Conservation (phyloP, 1,139 yeast genomes). For the Blastobotrys indianensis region DNA sequence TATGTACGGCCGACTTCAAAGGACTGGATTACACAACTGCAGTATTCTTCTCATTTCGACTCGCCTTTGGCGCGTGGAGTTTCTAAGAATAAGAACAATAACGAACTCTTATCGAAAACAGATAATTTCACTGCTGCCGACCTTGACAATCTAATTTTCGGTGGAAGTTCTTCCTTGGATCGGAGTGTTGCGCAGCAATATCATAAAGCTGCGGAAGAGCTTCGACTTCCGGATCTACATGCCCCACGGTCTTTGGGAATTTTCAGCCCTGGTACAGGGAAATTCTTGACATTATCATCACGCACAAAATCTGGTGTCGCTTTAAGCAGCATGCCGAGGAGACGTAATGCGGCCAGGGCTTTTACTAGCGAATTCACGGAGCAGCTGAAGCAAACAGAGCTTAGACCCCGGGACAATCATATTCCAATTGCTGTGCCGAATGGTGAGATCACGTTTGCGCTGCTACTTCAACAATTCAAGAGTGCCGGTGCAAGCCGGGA, state of each 20-base stretch:
- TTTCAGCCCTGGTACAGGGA: conserved; percentile 17
- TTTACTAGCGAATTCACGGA: conserved; percentile 5
- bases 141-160: conserved; percentile 52
- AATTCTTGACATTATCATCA: conserved; percentile 11
- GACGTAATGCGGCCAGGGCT: not conserved
- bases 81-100: not conserved
- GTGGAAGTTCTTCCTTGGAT: conserved; percentile 33
- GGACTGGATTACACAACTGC: conserved; percentile 20
- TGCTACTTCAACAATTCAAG: conserved; percentile 9
- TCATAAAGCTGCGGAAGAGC: conserved; percentile 21
- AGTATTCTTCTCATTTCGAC: conserved; percentile 15
- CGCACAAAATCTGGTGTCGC: conserved; percentile 10
- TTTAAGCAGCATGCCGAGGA: not conserved
- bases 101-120: not conserved
- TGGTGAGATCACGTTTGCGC: conserved; percentile 16
- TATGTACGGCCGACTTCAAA: conserved; percentile 6
- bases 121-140: conserved; percentile 27
- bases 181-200: conserved; percentile 20
- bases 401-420: conserved; percentile 16
- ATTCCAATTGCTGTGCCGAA: conserved; percentile 19
- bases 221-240: conserved; percentile 23
- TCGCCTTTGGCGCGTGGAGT: conserved; percentile 15
- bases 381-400: conserved; percentile 9
- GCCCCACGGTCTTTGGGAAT: conserved; percentile 19
- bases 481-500: not conserved